These are phyloP conservation scores for Xylaria sp. DNA, from an alignment of 2,329 filamentous ascomycete genomes.

Conservation along the genomic window DNA sequence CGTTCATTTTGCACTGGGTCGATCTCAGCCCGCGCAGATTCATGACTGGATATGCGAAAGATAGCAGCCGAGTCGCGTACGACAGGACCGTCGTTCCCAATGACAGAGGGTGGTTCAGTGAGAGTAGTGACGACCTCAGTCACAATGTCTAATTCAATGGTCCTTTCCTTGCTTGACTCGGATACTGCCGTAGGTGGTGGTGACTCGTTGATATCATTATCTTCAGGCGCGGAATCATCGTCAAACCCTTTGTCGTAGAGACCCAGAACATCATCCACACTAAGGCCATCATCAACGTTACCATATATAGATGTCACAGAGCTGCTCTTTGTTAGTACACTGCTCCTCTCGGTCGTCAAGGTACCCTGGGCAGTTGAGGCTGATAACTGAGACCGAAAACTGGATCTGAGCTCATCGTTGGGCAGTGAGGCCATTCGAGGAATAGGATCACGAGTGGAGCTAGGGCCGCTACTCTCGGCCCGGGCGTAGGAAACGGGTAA, in stretches of 20 bases:
- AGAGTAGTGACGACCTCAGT: constrained; percentile 41
- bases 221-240: constrained; percentile 60
- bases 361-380: constrained; percentile 68
- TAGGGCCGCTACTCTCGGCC: constrained; percentile 54
- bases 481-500: constrained; percentile 49
- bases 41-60: constrained; percentile 51
- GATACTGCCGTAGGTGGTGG: constrained; percentile 54
- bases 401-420: constrained; percentile 65
- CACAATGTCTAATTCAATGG: constrained; percentile 56
- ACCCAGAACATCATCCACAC: constrained; percentile 75
- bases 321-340: constrained; percentile 81
- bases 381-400: constrained; percentile 67
- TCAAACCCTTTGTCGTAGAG: constrained; percentile 74
- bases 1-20: constrained; percentile 6
- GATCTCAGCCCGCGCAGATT: constrained; percentile 50
- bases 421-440: constrained; percentile 59
- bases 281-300: constrained; percentile 61
- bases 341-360: constrained; percentile 82
- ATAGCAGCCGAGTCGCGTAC: constrained; percentile 55
- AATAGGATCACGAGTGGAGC: constrained; percentile 51
- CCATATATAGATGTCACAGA: constrained; percentile 72
- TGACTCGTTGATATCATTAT: constrained; percentile 52
- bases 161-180: constrained; percentile 53
- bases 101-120: constrained; percentile 7
- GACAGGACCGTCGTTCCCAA: constrained; percentile 30